These are phyloP conservation scores for Lasiosphaeriaceae sp. DNA, from an alignment of 495 filamentous ascomycete species.

Conservation along the genomic window DNA sequence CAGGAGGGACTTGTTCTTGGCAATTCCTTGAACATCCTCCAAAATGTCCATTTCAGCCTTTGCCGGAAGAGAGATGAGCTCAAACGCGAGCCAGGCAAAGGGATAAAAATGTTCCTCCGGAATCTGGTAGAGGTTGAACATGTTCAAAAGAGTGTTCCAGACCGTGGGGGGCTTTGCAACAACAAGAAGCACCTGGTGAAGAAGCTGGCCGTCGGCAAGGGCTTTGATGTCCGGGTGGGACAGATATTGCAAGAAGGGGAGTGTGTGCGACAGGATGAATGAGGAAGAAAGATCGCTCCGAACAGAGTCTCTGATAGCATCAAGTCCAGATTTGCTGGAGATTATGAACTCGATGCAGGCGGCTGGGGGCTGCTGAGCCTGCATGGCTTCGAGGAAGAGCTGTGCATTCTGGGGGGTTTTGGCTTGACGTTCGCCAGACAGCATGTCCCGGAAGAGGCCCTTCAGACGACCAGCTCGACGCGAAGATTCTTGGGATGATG, in stretches of 20 bases:
- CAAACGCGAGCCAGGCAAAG: conserved; percentile 58
- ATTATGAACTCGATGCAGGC: conserved; percentile 55
- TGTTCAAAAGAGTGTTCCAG: conserved; percentile 53
- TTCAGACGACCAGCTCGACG: conserved; percentile 23
- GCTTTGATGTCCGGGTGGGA: conserved; percentile 45
- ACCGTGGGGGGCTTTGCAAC: conserved; percentile 58
- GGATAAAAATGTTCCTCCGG: conserved; percentile 33
- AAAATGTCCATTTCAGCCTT: conserved; percentile 28
- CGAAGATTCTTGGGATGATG: conserved; percentile 3
- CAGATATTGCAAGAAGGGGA: conserved; percentile 34
- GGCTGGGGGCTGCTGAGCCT: conserved; percentile 42
- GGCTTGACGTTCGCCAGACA: conserved; percentile 26
- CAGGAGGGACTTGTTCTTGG: conserved; percentile 26
- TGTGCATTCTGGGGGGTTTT: conserved; percentile 37
- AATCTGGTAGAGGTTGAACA: conserved; percentile 38
- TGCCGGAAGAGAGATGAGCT: conserved; percentile 49
- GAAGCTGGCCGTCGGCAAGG: conserved; percentile 52
- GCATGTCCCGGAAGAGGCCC: conserved; percentile 22
- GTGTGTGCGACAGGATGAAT: conserved; percentile 51
- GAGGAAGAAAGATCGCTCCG: conserved; percentile 42
- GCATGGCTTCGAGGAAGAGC: conserved; percentile 59
- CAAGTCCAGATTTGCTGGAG: conserved; percentile 42
- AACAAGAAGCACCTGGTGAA: conserved; percentile 47
- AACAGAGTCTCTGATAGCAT: conserved; percentile 46
- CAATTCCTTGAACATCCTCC: conserved; percentile 24